A percentile compares a stretch with the other conserved stretches of the same genome.
These are phyloP conservation scores for Russula sp. DNA, from an alignment of 768 basidiomycete species.

Conservation along the genomic window DNA sequence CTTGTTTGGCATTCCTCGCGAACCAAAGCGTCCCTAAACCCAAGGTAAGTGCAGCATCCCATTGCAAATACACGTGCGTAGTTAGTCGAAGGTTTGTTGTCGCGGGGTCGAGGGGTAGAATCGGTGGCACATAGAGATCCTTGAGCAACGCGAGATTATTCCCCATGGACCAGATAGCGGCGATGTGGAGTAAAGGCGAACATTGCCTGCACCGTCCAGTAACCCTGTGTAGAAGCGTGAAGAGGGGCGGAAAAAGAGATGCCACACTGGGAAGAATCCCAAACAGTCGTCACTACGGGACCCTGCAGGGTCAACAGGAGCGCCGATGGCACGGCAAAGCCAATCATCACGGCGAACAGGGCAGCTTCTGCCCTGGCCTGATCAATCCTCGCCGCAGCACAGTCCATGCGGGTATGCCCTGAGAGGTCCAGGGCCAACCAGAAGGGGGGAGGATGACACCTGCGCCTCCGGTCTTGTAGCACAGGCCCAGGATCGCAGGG, in stretches of 20 bases:
- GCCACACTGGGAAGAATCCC: slow-evolving; percentile 19
- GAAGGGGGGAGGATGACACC: slow-evolving; percentile 15
- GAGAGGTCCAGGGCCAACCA: slow-evolving; percentile 18
- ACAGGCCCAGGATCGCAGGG: slow-evolving; percentile 9
- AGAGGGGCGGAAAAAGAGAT: slow-evolving; percentile 20
- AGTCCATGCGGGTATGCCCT: slow-evolving; percentile 5
- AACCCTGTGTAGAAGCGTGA: slow-evolving; percentile 14
- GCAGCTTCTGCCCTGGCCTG: slow-evolving; percentile 21
- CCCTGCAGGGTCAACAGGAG: slow-evolving; percentile 15
- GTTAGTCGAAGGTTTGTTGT: slow-evolving; percentile 6
- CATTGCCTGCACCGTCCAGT: slow-evolving; percentile 17
- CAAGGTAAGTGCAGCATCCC: slow-evolving; percentile 16
- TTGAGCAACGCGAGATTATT: slow-evolving; percentile 7
- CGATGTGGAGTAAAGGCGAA: slow-evolving; percentile 15
- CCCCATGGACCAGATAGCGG: not conserved
- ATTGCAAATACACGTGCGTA: slow-evolving; percentile 13
- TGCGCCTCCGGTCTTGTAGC: slow-evolving; percentile 14
- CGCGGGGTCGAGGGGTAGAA: slow-evolving; percentile 2
- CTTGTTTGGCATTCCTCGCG: not conserved
- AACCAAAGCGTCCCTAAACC: slow-evolving; percentile 19
- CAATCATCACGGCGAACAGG: slow-evolving; percentile 18
- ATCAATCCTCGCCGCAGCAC: slow-evolving; percentile 9
- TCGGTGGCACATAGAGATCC: slow-evolving; percentile 12
- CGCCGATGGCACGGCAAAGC: slow-evolving; percentile 12
- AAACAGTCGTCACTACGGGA: slow-evolving; percentile 18